Base-by-base conservation (phyloP, 139 green algal genomes). In the Chlorella sp. region DNA sequence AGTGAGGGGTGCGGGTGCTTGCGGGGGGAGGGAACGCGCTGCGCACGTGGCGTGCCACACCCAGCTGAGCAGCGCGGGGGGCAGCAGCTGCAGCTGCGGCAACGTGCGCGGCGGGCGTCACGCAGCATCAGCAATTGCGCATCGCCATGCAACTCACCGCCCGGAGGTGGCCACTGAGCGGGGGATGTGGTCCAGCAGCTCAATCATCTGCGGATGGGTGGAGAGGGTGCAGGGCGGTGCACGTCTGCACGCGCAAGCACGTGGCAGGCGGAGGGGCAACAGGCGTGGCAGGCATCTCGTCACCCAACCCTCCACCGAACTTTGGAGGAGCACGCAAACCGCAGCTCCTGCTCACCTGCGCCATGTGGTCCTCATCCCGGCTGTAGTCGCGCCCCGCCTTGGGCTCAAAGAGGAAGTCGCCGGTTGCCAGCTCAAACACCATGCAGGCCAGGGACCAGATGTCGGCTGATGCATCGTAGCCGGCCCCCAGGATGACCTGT, bases 371-470 rank as follows among this genome's bases (percentile, higher is more conserved):
- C 88, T 99, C 98, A 87, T 99, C 98, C 38, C 98, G 93, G 70
- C 90, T 88, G 84, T 87, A 91, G 34, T 89, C 80, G 9, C 63
- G 44, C 23, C 88, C 88, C 39, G 84, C 62, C 76, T 80, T 80
- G 68, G 84, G 84, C 67, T 88, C 84, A 86, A 99, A 99, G 44
- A 99, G 91, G 44, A 99, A 94, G 89, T 99, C 98, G 16, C 98
- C 98, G 15, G 97, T 99, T 36, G 91, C 90, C 72, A 99, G 93
- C 91, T 99, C 97, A 92, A 99, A 99, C 4, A 99, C 80, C 86
- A 99, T 95, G 91, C 98, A 99, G 0, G 97, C 98, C 67, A 99
- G 60, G 20, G 91, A 97, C 98, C 98, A 99, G 86, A 99, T 96
- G 91, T 99, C 98, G 17, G 91, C 93, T 0, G 96, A 93, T 4